Evolutionary conservation across 2,329 filamentous ascomycete species (phyloP), one percentile per base, ranked within the genome.

Genomic region (Diaporthe sp.): DNA sequence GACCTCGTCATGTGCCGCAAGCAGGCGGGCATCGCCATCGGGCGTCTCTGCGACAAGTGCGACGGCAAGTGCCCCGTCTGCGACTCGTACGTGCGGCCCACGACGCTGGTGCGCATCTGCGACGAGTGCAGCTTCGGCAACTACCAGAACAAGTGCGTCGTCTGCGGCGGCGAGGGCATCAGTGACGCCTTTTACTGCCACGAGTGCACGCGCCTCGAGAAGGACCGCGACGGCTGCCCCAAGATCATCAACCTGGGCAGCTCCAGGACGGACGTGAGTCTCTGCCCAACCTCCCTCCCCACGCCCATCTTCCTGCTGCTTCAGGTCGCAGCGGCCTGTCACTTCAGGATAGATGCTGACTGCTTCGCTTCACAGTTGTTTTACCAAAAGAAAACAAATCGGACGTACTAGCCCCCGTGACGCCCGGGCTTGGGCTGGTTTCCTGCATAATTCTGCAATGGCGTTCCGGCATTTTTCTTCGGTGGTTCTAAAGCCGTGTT

Each of bases 1-100:
- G 97, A 99, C 89, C 93, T 99, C 80, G 97, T 99, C 81, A 98
- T 98, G 96, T 99, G 97, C 91, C 96, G 96, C 88, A 99, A 99
- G 88, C 96, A 98, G 85, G 90, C 96, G 77, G 97, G 97, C 87
- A 98, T 98, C 84, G 94, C 96, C 82, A 98, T 99, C 90, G 97
- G 97, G 84, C 96, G 97, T 75, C 94, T 99, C 83, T 99, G 97
- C 90, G 97, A 99, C 88, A 99, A 99, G 88, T 99, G 97, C 89
- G 97, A 99, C 88, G 97, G 97, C 85, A 99, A 99, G 89, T 99
- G 97, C 83, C 97, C 97, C 79, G 96, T 99, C 77, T 99, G 97
- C 92, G 97, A 99, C 85, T 98, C 95, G 77, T 99, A 99, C 90
- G 97, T 99, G 78, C 96, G 97, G 22, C 97, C 97, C 17, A 99